Conservation (phyloP, 495 filamentous ascomycete genomes). For the Neurospora sp. region DNA sequence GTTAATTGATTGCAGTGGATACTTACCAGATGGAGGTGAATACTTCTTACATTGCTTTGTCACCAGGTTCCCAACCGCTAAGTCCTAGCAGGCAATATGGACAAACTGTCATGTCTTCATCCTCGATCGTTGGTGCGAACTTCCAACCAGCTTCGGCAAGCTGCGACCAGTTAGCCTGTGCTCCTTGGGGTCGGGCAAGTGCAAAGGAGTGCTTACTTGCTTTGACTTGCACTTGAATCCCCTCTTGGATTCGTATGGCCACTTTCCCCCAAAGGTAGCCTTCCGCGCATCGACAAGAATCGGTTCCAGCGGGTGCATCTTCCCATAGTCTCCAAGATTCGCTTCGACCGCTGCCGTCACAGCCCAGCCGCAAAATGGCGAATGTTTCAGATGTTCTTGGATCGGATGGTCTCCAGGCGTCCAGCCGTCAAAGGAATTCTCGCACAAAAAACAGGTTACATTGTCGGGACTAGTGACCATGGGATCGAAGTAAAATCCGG, state of each 20-base stretch:
- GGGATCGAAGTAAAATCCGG: constrained; percentile 85
- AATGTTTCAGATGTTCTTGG: constrained; percentile 75
- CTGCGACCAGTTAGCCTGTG: constrained; percentile 35
- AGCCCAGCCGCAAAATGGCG: constrained; percentile 78
- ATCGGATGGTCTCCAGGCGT: constrained; percentile 71
- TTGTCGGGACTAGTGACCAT: constrained; percentile 68
- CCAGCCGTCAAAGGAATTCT: constrained; percentile 76
- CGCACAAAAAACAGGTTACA: constrained; percentile 78
- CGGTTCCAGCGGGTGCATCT: constrained; percentile 62
- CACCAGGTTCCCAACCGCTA: constrained; percentile 85
- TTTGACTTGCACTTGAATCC: constrained; percentile 82
- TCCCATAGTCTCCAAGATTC: constrained; percentile 48
- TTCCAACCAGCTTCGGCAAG: constrained; percentile 90
- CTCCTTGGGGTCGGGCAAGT: background rate
- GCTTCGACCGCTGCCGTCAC: constrained; percentile 62
- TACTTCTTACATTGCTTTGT: constrained; percentile 67
- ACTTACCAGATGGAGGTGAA: constrained; percentile 9
- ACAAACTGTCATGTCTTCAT: constrained; percentile 76
- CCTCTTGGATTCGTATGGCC: constrained; percentile 82
- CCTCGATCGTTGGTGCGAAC: constrained; percentile 73
- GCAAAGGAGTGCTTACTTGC: constrained; percentile 48
- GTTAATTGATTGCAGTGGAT: constrained; percentile 12
- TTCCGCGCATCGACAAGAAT: constrained; percentile 64
- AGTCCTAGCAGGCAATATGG: constrained; percentile 77
- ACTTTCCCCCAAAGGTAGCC: constrained; percentile 66